phyloP scores from a whole-genome alignment of 139 green algal species.

The Gonium pectorale region DNA sequence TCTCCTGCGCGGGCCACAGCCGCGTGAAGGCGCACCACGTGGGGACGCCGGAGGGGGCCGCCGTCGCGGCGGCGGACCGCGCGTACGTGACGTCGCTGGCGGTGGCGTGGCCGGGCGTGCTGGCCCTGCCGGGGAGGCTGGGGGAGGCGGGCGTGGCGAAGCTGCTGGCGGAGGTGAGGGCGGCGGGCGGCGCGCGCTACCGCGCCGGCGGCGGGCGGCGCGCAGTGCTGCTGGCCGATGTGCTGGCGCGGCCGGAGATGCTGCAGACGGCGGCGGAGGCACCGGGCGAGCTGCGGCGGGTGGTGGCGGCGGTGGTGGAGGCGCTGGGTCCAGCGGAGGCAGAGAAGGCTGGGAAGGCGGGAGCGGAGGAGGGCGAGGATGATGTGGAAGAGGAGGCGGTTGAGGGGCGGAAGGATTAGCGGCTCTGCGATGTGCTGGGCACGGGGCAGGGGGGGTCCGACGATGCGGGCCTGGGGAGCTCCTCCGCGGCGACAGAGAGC shows the following conservation, averaged over 20 bases:
- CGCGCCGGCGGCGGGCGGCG: not conserved
- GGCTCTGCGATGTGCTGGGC: too few species aligned
- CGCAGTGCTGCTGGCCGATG: constrained; percentile 8
- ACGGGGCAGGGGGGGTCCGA: too few species aligned
- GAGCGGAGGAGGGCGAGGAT: not conserved
- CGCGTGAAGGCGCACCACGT: not conserved
- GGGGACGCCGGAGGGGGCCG: constrained; percentile 17
- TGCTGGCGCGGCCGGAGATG: constrained; percentile 24
- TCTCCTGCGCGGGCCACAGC: not conserved
- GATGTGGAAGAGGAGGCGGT: too few species aligned
- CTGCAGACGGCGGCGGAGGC: not conserved
- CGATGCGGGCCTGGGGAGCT: too few species aligned
- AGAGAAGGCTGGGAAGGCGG: not conserved
- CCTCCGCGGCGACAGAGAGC: too few species aligned
- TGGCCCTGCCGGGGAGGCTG: not conserved
- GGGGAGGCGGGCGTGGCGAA: constrained; percentile 4
- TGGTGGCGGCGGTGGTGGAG: not conserved
- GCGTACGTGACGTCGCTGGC: constrained; percentile 25
- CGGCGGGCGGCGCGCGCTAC: constrained; percentile 9
- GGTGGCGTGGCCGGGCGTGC: constrained; percentile 36
- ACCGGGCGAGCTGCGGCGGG: not conserved
- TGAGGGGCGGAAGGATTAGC: too few species aligned
- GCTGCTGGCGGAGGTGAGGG: not conserved
- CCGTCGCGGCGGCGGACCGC: constrained; percentile 16
- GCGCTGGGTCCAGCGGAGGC: not conserved